Base-by-base conservation (phyloP, 2,329 filamentous ascomycete genomes). In the Verticillium nubilum region DNA sequence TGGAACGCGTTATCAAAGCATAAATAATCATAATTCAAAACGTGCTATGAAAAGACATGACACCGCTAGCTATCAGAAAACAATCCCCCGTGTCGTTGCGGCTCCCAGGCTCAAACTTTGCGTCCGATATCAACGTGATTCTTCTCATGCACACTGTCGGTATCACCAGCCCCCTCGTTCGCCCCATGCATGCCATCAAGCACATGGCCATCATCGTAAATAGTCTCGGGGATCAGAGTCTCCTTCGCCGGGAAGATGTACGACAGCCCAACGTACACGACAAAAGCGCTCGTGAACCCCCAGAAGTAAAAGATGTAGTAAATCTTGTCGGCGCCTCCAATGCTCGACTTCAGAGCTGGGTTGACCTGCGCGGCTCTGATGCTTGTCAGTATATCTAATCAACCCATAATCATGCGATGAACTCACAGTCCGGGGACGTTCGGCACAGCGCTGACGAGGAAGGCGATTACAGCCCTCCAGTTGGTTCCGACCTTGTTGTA, bases 401-500 rank as follows among this genome's bases (percentile, higher is more conserved):
- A 42, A 9, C 35, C n/a, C n/a, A 6, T n/a, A 9, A 7, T 1
- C 15, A 52, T 19, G 13, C 23, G 1, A n/a, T n/a, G 1, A 19
- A 53, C 52, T 53, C 26, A 53, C 60, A 88, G 74, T 0, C 84
- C 85, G 0, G 85, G 85, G 1, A 88, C 65, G 52, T 79, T 81
- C 0, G 85, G 85, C 1, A 72, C 78, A 0, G 87, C 79, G 6
- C 82, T 80, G 5, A 83, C 73, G n/a, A 86, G 53, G 63, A 88
- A 84, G 0, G 85, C 80, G 5, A 80, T 69, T 2, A 83, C 72
- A 0, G 84, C 86, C 26, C 84, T 78, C 83, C 83, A 87, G 64
- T 88, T 88, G 54, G 78, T 74, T 3, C 83, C 82, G 17, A 66
- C 69, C 23, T 62, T 68, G 35, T 64, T 67, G 52, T 73, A 72